Evolutionary conservation across 345 rosid genomes (phyloP), one percentile per base, ranked within the genome.

Genomic region (Eucalyptus albens): DNA sequence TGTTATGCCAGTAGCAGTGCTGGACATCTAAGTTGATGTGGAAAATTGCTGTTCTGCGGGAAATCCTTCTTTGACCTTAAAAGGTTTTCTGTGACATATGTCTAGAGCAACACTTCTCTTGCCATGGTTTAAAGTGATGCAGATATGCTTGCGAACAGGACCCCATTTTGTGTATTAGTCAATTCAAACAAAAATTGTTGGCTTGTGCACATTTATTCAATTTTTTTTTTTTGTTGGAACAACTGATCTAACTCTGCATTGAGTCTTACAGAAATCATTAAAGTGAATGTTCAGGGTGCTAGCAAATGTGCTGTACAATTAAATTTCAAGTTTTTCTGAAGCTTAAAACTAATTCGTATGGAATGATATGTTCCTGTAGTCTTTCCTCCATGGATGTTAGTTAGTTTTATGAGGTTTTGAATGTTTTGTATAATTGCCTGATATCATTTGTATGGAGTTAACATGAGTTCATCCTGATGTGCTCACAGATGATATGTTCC

Each of bases 401-500:
- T 33, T 87, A 60, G 42, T 51, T 87, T 55, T 55, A 55, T 87
- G 88, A 22, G 5, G 69, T 51, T 40, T 55, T 53, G 69, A 33
- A 55, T 21, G 59, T 44, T n/a, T 31, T 44, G 17, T 27, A 55
- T 21, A 40, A 21, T 40, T 21, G 11, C 80, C 31, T 45, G 59
- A 42, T 67, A 62, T 8, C n/a, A 5, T 47, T 88, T 65, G 33
- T 88, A 17, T 17, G 60, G 67, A 65, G 86, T 81, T 50, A 89
- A 65, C 26, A 27, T 12, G 86, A 8, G 15, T 65, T 80, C 44
- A 55, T 26, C 59, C 50, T 12, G 72, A 33, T 77, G 89, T 65
- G 53, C 88, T 89, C 81, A 80, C 94, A 98, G 99, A 97, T 97
- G 96, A 91, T 95, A 88, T 94, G 96, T 77, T 98, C 99, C 33